Evolutionary conservation across 2,329 filamentous ascomycete species (phyloP).

Genomic region (Hymenoscyphus infarciens): DNA sequence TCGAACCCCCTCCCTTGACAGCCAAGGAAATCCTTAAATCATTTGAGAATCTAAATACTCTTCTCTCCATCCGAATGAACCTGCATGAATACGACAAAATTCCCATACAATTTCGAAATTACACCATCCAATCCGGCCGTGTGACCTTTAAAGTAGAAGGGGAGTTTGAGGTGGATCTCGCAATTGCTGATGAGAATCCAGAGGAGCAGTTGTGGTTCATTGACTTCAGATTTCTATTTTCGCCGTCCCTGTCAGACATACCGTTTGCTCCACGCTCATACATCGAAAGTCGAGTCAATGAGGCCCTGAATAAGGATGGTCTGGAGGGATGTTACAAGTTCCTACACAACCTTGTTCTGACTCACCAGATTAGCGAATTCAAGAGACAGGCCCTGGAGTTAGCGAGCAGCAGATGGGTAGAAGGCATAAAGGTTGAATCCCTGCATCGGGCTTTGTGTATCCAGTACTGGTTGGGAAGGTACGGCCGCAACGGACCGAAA

Average conservation of each 20-base stretch:
- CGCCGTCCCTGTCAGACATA: slow-evolving; percentile 60
- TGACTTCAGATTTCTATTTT: slow-evolving; percentile 81
- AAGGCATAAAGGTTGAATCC: slow-evolving; percentile 71
- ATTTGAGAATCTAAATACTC: slow-evolving; percentile 76
- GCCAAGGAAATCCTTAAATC: slow-evolving; percentile 69
- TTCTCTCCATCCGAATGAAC: slow-evolving; percentile 78
- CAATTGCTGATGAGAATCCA: slow-evolving; percentile 81
- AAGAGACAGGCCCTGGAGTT: slow-evolving; percentile 73
- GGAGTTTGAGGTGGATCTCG: slow-evolving; percentile 92
- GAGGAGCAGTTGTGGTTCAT: slow-evolving; percentile 90
- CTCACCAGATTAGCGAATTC: slow-evolving; percentile 83
- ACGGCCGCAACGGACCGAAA: slow-evolving; percentile 57
- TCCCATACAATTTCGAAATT: slow-evolving; percentile 73
- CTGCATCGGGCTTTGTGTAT: slow-evolving; percentile 79
- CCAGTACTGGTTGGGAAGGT: slow-evolving; percentile 81
- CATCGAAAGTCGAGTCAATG: slow-evolving; percentile 71
- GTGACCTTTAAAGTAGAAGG: slow-evolving; percentile 79
- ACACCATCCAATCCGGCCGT: slow-evolving; percentile 77
- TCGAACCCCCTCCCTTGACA: slow-evolving; percentile 68
- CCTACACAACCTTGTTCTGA: slow-evolving; percentile 82
- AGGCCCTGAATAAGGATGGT: slow-evolving; percentile 64
- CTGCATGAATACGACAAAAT: slow-evolving; percentile 75
- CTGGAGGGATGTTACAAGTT: slow-evolving; percentile 79
- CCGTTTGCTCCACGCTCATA: slow-evolving; percentile 60
- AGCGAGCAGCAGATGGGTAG: slow-evolving; percentile 69